Base-by-base conservation (phyloP, 441 rosid genomes). In the Populus hybrid region DNA sequence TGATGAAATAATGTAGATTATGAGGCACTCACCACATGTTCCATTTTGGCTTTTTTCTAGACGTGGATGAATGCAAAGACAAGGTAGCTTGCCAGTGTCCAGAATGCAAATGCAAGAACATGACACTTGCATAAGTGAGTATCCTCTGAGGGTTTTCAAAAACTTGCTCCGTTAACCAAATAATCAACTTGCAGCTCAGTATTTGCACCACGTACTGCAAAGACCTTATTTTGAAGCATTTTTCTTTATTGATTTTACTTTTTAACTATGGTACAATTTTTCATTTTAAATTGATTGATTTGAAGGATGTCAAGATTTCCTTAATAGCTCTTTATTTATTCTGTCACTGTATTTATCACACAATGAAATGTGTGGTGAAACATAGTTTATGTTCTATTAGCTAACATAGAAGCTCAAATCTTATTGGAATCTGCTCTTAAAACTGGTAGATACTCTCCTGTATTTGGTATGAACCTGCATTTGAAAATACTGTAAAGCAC, bases 1-100 rank as follows among this genome's bases (percentile, higher is more conserved):
- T 21, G 35, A 29, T 50, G 64, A 63, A 66, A 53, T 10, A 21
- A 31, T 40, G 38, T 29, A 14, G 40, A 38, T 63, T 23, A 21
- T 33, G 10, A 6, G 14, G 61, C 9, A n/a, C 16, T 23, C 23
- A 3, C 50, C 23, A 11, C 23, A 1, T 71, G 68, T 18, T 42
- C 0, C 31, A 29, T n/a, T 68, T 69, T 56, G 68, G 16, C 29
- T 28, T 36, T 83, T 45, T 82, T 76, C 64, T 81, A 95, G 99
- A 95, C 86, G 88, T 94, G 77, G 91, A 95, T 66, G 99, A 95
- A 82, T 95, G 99, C 90, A 84, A 89, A 80, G 97, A 90, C 82
- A 91, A 87, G 82, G 12, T 74, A 59, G 98, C 91, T 29, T 95
- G 99, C 82, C 94, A 89, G 74, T 95, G 99, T 83, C 79, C 93